Base-by-base conservation (phyloP, 2,329 filamentous ascomycete genomes). In the Pseudovirgaria hyperparasitica region DNA sequence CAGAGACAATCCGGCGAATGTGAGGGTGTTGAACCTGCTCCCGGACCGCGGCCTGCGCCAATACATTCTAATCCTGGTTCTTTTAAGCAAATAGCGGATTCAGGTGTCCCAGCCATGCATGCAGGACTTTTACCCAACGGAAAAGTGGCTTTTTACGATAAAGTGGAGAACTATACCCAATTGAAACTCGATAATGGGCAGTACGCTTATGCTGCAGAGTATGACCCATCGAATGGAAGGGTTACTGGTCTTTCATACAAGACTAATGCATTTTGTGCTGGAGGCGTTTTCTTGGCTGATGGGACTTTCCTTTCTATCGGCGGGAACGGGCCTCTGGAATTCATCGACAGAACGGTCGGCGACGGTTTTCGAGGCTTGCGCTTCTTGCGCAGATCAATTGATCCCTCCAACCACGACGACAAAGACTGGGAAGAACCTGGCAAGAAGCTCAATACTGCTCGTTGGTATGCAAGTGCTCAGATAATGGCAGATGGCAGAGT, bases 21-120 rank as follows among this genome's bases (percentile, higher is more conserved):
- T 35, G 34, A 52, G 24, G 52, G 52, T 19, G 42, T 42, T 4
- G 41, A 49, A 13, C 37, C 56, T 16, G 55, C 55, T n/a, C 58
- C 57, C 19, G 49, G 47, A 16, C 51, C 57, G 11, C 57, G 54
- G 29, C 55, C 63, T 13, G 62, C 63, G 22, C 61, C 63, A 17
- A 49, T 45, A 9, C 57, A 58, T 29, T 40, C 54, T 9, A 60
- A 58, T 25, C 55, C 58, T 18, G 64, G 63, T 17, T 48, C 48
- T 19, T 62, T 72, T 38, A 47, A 49, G 3, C 45, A 69, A 19
- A 55, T 67, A 29, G 70, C 68, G 11, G 50, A 62, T 31, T 67
- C 67, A 27, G 71, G 71, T 37, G 70, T 74, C n/a, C 69, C 70
- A 21, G 68, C 61, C 10, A 75, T 75, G 71, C 69, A 72, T 39